Percentiles rank a stretch among this genome's conserved stretches.
These are phyloP conservation scores for Mycosarcoma maydis DNA, from an alignment of 1,284 basidiomycete genomes.

Conservation along the genomic window DNA sequence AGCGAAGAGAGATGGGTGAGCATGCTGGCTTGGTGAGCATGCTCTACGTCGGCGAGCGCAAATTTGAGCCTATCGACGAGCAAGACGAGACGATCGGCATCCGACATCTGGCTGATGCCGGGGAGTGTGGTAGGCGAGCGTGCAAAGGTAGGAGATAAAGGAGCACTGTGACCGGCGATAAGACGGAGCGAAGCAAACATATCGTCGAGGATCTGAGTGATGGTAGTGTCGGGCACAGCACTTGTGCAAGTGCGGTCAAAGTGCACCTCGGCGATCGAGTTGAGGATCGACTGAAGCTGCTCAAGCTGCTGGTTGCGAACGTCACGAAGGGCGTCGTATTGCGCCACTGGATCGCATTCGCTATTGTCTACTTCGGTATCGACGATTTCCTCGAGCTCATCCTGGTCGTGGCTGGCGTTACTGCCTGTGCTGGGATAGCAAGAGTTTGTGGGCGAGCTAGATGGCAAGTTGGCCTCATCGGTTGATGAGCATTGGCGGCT, in stretches of 20 bases:
- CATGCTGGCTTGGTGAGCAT: constrained; percentile 9
- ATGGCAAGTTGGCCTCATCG: constrained; percentile 2
- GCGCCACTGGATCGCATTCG: constrained; percentile 8
- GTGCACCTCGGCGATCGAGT: constrained; percentile 29
- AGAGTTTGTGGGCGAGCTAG: constrained; percentile 3
- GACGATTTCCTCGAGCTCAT: constrained; percentile 38
- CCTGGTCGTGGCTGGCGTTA: constrained; percentile 10
- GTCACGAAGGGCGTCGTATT: constrained; percentile 21
- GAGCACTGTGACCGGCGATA: constrained; percentile 29
- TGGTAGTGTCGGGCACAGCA: constrained; percentile 1
- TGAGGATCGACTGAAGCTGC: constrained; percentile 22
- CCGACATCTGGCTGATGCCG: constrained; percentile 12
- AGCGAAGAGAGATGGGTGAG: constrained; percentile 18
- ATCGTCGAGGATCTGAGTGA: constrained; percentile 35
- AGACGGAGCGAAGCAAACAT: constrained; percentile 36
- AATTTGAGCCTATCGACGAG: constrained; percentile 28
- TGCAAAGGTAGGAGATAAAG: constrained; percentile 30
- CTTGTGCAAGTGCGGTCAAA: constrained; percentile 8
- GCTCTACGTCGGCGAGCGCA: background rate
- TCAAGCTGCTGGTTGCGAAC: constrained; percentile 35
- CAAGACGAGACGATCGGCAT: constrained; percentile 29
- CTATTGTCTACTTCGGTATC: constrained; percentile 13
- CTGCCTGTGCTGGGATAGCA: background rate
- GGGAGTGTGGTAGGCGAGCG: background rate
- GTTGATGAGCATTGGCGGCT: constrained; percentile 13